A percentile compares a stretch with the other conserved stretches of the same genome.
These are phyloP conservation scores for Candida taoyuanica DNA, from an alignment of 805 yeast species.

Conservation along the genomic window DNA sequence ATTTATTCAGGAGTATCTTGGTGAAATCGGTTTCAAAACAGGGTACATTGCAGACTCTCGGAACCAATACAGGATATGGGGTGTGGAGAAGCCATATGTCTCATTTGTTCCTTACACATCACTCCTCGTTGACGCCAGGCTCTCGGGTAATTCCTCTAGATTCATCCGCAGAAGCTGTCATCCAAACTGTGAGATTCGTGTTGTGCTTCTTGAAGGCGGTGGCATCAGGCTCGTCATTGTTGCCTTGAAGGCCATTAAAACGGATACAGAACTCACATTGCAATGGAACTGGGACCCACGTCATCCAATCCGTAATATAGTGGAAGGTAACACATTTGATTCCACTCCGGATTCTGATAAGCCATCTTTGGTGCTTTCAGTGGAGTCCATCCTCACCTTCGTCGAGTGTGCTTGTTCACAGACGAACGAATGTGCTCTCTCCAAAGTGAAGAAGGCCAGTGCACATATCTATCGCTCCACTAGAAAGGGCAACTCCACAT, in stretches of 20 bases:
- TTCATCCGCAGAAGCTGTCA: constrained; percentile 72
- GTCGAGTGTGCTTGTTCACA: constrained; percentile 60
- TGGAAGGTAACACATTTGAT: constrained; percentile 46
- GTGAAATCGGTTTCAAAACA: constrained; percentile 64
- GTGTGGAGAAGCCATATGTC: constrained; percentile 58
- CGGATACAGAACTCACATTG: constrained; percentile 69
- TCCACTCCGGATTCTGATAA: constrained; percentile 49
- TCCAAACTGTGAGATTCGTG: constrained; percentile 66
- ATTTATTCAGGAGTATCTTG: constrained; percentile 58
- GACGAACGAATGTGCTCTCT: constrained; percentile 48
- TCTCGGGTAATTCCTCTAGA: constrained; percentile 69
- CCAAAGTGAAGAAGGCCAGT: constrained; percentile 58
- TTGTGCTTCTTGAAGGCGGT: constrained; percentile 33
- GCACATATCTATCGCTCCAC: constrained; percentile 53
- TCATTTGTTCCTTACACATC: constrained; percentile 54
- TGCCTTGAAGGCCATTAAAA: constrained; percentile 50
- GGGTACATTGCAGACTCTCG: constrained; percentile 59
- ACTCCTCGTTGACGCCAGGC: constrained; percentile 73
- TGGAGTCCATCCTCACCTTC: constrained; percentile 57
- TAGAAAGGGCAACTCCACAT: constrained; percentile 28
- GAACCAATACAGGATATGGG: constrained; percentile 77
- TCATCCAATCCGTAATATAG: constrained; percentile 65
- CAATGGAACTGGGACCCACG: constrained; percentile 86
- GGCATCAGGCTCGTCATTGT: constrained; percentile 52
- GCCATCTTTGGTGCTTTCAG: constrained; percentile 50